Percentiles rank a stretch among this genome's conserved stretches.
Conservation (phyloP, 1,139 yeast species). For the Blastobotrys petasosporus region DNA sequence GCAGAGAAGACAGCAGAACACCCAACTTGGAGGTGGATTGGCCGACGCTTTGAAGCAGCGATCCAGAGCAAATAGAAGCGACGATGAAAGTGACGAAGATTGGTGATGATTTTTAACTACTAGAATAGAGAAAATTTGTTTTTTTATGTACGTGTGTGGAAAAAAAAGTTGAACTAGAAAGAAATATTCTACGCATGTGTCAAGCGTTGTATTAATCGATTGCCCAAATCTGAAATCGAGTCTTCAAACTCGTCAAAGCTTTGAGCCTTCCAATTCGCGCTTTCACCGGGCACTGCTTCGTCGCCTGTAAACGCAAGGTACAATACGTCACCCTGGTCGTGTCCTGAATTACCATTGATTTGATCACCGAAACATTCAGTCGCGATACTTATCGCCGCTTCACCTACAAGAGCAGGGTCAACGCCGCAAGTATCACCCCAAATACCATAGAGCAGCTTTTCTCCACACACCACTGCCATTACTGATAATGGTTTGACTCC, state of each 20-base stretch:
- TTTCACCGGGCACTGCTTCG: constrained; percentile 35
- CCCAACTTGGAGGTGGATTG: constrained; percentile 72
- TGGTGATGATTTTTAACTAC: constrained; percentile 27
- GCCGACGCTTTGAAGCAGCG: constrained; percentile 87
- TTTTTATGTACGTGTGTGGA: neutral
- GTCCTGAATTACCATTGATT: constrained; percentile 38
- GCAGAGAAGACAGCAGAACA: constrained; percentile 57
- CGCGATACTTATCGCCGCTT: constrained; percentile 12
- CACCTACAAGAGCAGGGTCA: constrained; percentile 13
- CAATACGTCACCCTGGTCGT: constrained; percentile 49
- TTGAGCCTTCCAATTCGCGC: constrained; percentile 13
- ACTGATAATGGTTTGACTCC: constrained; percentile 13
- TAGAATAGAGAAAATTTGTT: neutral
- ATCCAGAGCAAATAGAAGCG: constrained; percentile 77
- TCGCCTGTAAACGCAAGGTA: constrained; percentile 45
- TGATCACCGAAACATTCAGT: constrained; percentile 12
- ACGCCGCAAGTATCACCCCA: constrained; percentile 16
- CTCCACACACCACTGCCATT: constrained; percentile 14
- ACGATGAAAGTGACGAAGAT: constrained; percentile 56
- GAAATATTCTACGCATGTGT: neutral
- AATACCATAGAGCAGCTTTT: constrained; percentile 12
- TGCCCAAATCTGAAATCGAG: constrained; percentile 11
- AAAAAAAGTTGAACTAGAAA: neutral
- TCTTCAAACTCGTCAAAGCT: constrained; percentile 11
- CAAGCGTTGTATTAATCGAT: constrained; percentile 17